These are phyloP conservation scores for Verticillium klebahnii DNA, from an alignment of 2,329 filamentous ascomycete genomes.

Conservation along the genomic window DNA sequence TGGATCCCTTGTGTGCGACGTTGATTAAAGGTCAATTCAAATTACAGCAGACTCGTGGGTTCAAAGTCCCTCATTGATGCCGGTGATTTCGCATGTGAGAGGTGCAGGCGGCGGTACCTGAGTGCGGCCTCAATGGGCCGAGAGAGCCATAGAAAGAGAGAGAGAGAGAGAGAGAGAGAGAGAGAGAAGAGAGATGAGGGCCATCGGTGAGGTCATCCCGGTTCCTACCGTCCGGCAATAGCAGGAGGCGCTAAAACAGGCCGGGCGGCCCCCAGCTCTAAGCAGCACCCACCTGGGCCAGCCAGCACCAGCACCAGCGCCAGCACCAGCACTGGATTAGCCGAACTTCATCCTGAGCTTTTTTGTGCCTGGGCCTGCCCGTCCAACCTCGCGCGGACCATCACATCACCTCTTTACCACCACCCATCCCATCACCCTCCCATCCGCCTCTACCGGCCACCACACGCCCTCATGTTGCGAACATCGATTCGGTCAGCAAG, in stretches of 20 bases:
- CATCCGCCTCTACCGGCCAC: slow-evolving; percentile 31
- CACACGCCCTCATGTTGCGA: slow-evolving; percentile 62
- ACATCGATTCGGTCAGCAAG: slow-evolving; percentile 62
- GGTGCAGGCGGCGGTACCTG: too few relatives aligned
- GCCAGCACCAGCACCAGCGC: not conserved
- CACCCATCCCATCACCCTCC: slow-evolving; percentile 21
- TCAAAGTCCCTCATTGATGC: too few relatives aligned
- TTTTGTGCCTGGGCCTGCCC: slow-evolving; percentile 26
- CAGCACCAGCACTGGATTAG: slow-evolving; percentile 19
- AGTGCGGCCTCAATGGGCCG: too few relatives aligned
- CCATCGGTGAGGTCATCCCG: slow-evolving; percentile 10
- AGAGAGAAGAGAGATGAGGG: too few relatives aligned
- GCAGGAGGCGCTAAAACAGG: slow-evolving; percentile 1
- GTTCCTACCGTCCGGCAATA: slow-evolving; percentile 13
- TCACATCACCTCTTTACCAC: slow-evolving; percentile 16
- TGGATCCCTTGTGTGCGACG: too few relatives aligned
- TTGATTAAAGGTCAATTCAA: too few relatives aligned
- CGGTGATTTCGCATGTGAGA: too few relatives aligned
- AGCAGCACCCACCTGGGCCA: not conserved
- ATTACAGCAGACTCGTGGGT: too few relatives aligned
- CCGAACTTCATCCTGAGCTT: slow-evolving; percentile 40
- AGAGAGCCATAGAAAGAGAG: too few relatives aligned
- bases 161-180: too few relatives aligned
- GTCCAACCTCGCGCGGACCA: slow-evolving; percentile 18
- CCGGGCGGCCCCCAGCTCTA: not conserved